phyloP scores from a whole-genome alignment of 169 alveolate species.

The Toxoplasma gondii region DNA sequence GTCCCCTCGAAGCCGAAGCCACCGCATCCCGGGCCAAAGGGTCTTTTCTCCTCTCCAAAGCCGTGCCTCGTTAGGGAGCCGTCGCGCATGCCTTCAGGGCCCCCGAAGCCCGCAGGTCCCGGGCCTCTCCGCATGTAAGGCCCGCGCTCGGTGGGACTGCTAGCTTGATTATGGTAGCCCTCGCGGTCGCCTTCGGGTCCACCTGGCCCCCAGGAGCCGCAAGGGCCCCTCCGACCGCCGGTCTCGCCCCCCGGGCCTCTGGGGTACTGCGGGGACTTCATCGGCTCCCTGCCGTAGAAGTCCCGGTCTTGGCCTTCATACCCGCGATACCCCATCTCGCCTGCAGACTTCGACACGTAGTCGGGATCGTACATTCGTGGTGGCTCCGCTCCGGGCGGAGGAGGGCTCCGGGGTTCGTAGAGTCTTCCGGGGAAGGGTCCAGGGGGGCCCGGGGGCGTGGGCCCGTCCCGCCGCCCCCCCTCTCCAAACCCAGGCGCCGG shows the following conservation, averaged over 20 bases:
- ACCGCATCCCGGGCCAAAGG: no score
- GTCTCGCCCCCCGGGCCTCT: neutral
- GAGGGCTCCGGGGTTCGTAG: neutral
- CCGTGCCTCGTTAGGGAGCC: no score
- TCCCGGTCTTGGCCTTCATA: neutral
- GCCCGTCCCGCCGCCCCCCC: neutral
- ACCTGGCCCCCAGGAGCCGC: neutral
- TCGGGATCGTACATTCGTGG: neutral
- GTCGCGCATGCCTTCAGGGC: neutral
- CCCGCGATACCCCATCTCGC: neutral
- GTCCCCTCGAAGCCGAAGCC: no score
- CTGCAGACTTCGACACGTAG: neutral
- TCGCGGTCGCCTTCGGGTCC: neutral
- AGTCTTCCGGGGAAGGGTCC: neutral
- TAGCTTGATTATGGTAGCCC: neutral
- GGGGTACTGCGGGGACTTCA: neutral
- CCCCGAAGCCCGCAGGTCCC: neutral
- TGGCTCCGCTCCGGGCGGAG: neutral
- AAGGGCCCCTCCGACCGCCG: neutral
- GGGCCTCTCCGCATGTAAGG: neutral
- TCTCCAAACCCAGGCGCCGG: neutral
- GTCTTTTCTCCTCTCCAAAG: no score
- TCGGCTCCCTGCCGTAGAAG: neutral
- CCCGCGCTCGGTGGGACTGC: neutral
- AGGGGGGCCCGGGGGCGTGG: neutral